Base-by-base conservation (phyloP, 768 basidiomycete species). In the Naematelia encephala region DNA sequence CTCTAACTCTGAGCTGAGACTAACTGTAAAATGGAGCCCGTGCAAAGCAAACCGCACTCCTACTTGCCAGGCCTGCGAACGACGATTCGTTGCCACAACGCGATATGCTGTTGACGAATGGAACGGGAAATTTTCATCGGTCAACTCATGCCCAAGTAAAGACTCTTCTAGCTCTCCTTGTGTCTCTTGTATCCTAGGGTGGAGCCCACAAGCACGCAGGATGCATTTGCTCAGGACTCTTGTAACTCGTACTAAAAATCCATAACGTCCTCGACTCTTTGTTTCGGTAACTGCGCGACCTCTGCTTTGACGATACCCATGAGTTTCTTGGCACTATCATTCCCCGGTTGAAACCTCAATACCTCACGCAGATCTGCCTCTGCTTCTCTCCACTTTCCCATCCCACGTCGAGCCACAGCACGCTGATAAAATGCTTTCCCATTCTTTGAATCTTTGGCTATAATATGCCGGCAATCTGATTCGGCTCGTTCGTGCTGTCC, bases 391-490 rank as follows among this genome's bases (percentile, higher is more conserved):
- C 68, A 63, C 53, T 68, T 59, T 5, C 69, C 71, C 62, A 74
- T 51, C 1, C 74, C 74, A 27, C 63, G 64, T 13, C 76, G 52
- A 19, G 73, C 72, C 14, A 75, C 30, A 3, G 74, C 76, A 29
- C 76, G 65, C 49, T 75, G 72, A 60, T 74, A 77, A 46, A 70
- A 69, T 13, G 76, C 76, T 54, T 77, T 77, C 44, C 69, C 65
- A 47, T 77, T 75, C 49, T 74, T 73, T 19, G 58, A 51, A 59
- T 77, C 74, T 19, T 61, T 59, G 0, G 56, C 27, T 16, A 77
- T 56, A n/a, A 75, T 68, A 34, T 69, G 57, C 28, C 65, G 69
- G 54, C 76, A 77, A 59, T 77, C 76, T 22, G 53, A 30, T 59
- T 77, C 76, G 22, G 76, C 76, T 25, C 60, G 62, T 48, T 72